Conservation (phyloP, 768 basidiomycete species). For the Kwoniella shandongensis region DNA sequence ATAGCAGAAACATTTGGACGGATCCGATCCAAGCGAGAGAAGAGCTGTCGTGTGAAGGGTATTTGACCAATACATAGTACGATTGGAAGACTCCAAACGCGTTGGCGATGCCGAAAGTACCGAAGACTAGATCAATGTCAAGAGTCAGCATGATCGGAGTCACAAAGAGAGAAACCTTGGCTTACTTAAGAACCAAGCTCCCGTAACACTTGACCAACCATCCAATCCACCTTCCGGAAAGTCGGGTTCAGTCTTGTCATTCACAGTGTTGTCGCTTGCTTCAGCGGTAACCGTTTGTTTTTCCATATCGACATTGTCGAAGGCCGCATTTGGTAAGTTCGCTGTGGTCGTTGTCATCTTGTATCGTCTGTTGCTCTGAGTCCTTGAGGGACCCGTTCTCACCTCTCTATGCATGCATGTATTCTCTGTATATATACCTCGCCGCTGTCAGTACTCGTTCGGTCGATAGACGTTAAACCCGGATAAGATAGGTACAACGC, state of each 20-base stretch:
- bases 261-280: no score
- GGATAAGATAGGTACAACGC: no score
- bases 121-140: constrained; percentile 9
- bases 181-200: constrained; percentile 7
- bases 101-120: constrained; percentile 42
- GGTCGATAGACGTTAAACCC: no score
- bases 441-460: no score
- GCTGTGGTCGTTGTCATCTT: no score
- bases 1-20: constrained; percentile 46
- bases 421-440: no score
- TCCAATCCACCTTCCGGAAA: constrained; percentile 7
- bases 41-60: constrained; percentile 38
- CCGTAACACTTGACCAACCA: not conserved
- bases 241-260: not conserved
- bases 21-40: constrained; percentile 52
- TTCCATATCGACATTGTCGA: not conserved
- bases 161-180: not conserved
- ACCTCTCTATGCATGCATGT: no score
- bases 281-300: no score
- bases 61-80: constrained; percentile 43
- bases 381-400: no score
- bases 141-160: not conserved
- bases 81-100: constrained; percentile 53
- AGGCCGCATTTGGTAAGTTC: no score
- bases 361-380: no score